Evolutionary conservation across 306 rosid species (phyloP).

Genomic region (Pyrus pyrifolia): DNA sequence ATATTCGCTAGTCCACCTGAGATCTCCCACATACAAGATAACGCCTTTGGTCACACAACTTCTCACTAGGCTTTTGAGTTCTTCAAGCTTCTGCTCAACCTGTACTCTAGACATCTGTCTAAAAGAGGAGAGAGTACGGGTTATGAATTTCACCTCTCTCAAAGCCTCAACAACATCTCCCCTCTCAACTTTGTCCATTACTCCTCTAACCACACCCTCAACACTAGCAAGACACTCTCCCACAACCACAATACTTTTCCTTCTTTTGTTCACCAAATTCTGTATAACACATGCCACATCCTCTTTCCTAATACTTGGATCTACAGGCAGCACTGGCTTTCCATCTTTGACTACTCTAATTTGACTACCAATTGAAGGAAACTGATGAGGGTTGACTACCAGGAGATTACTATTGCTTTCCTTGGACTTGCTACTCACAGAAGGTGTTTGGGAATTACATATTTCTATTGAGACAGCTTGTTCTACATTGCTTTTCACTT

Average conservation of each 20-base stretch:
- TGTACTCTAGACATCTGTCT: constrained; percentile 45
- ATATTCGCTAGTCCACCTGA: constrained; percentile 60
- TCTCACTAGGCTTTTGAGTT: constrained; percentile 37
- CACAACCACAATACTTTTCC: constrained; percentile 62
- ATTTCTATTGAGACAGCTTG: constrained; percentile 72
- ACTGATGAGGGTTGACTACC: background rate
- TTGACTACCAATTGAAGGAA: background rate
- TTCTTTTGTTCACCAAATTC: constrained; percentile 36
- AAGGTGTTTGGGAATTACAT: constrained; percentile 38
- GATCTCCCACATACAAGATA: constrained; percentile 82
- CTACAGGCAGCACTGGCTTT: constrained; percentile 24
- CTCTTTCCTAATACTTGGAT: constrained; percentile 38
- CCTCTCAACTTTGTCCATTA: constrained; percentile 63
- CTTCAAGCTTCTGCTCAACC: constrained; percentile 66
- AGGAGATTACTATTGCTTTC: constrained; percentile 23
- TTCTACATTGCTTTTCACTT: constrained; percentile 84
- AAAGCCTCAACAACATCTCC: constrained; percentile 54
- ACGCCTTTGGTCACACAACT: constrained; percentile 44
- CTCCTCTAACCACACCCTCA: constrained; percentile 59
- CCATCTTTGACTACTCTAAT: background rate
- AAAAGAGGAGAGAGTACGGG: constrained; percentile 48
- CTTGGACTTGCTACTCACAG: constrained; percentile 41
- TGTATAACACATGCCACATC: constrained; percentile 57
- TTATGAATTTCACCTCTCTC: constrained; percentile 49
- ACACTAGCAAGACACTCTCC: constrained; percentile 62